Conservation (phyloP, 2,329 filamentous ascomycete species). For the Fusarium sp. region DNA sequence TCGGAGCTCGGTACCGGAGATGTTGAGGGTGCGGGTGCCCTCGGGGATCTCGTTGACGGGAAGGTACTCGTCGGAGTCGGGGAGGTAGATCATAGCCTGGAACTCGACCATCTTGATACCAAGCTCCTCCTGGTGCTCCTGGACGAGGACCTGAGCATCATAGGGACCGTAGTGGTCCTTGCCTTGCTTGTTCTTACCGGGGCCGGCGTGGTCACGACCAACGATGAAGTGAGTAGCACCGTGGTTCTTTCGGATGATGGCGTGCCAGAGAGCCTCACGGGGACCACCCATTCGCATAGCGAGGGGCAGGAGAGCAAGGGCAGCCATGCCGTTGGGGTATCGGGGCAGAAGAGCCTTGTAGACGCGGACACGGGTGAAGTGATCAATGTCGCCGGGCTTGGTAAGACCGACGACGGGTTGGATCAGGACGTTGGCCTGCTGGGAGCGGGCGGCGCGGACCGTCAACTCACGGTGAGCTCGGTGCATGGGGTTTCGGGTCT, state of each 20-base stretch:
- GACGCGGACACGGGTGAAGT: constrained; percentile 98
- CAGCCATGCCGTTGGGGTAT: constrained; percentile 99
- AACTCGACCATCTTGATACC: constrained; percentile 99
- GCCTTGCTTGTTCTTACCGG: constrained; percentile 97
- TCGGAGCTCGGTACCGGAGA: constrained; percentile 91
- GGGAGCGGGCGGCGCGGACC: constrained; percentile 92
- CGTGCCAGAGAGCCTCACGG: constrained; percentile 99
- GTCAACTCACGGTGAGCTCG: constrained; percentile 97
- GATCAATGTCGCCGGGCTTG: constrained; percentile 99
- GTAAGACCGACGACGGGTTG: constrained; percentile 98
- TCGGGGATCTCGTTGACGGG: constrained; percentile 90
- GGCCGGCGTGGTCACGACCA: constrained; percentile 96
- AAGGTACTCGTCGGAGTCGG: constrained; percentile 95
- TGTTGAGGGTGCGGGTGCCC: constrained; percentile 87
- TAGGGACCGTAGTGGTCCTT: constrained; percentile 98
- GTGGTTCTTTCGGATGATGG: constrained; percentile 99
- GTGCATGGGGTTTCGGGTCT: constrained; percentile 99
- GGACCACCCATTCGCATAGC: constrained; percentile 99
- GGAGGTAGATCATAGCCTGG: constrained; percentile 99
- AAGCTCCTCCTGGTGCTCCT: constrained; percentile 96
- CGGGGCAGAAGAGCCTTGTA: constrained; percentile 97
- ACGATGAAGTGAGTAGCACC: constrained; percentile 99
- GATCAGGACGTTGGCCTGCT: constrained; percentile 98
- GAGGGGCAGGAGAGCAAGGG: constrained; percentile 91
- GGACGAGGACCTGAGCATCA: constrained; percentile 94